Conservation (phyloP, 2,329 filamentous ascomycete species). For the Diaporthe citri region DNA sequence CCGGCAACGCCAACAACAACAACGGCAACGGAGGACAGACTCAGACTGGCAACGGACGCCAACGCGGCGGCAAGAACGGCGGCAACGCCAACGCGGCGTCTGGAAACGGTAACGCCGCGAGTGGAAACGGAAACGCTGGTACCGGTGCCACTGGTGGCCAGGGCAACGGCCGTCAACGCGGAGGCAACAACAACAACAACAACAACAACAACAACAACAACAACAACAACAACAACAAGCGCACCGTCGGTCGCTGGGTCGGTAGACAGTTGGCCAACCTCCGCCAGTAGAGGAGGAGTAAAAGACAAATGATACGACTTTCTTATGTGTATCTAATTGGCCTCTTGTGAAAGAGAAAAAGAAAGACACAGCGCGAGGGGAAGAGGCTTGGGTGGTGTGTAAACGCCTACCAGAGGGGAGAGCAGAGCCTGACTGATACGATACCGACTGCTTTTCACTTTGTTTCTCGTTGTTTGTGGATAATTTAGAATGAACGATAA, state of each 20-base stretch:
- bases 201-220: conserved; percentile 30
- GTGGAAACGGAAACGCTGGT: neutral
- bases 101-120: neutral
- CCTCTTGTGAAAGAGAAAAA: neutral
- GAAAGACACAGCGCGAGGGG: neutral
- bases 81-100: neutral
- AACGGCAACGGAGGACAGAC: neutral
- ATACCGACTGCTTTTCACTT: conserved; percentile 20
- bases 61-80: neutral
- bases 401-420: neutral
- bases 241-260: neutral
- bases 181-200: conserved; percentile 26
- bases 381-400: neutral
- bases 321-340: conserved; percentile 30
- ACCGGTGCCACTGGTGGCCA: neutral
- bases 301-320: neutral
- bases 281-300: neutral
- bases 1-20: conserved; percentile 12
- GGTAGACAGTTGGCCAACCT: conserved; percentile 1
- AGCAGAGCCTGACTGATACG: conserved; percentile 24
- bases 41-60: conserved; percentile 1
- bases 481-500: conserved; percentile 24
- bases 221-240: conserved; percentile 30
- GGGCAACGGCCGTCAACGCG: conserved; percentile 14
- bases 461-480: conserved; percentile 11